Evolutionary conservation across 768 basidiomycete species (phyloP), one percentile per base, ranked within the genome.

Genomic region (Hericium coralloides): DNA sequence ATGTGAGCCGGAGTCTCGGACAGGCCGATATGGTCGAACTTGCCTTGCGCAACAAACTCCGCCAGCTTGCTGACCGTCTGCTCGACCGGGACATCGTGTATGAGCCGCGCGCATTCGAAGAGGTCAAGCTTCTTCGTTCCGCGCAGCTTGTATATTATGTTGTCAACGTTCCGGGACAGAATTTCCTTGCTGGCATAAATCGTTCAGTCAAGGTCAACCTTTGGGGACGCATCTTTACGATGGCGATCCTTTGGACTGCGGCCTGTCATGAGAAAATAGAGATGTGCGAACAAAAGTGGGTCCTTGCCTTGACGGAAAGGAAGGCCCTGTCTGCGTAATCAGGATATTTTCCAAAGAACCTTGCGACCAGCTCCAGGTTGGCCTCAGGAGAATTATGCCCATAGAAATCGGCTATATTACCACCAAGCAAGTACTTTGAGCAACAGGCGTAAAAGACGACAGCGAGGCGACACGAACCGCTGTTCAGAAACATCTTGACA

Each of bases 361-460:
- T 67, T 1, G 72, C 64, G 47, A 84, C 66, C 9, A 83, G 70
- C 60, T 76, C 66, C 17, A 83, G 66, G 64, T 82, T 82, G 10
- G 74, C 74, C 2, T 74, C 70, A 20, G 71, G 61, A 6, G 66
- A 47, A 31, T 76, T 69, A 45, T 69, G 64, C 0, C 77, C 81
- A 58, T 87, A 87, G 67, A 87, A 87, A 56, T 81, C 78, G 25
- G 75, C 83, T 49, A 23, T 39, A n/a, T n/a, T n/a, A n/a, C n/a
- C n/a, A n/a, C n/a, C n/a, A 4, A 5, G 26, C 12, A 2, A 37
- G n/a, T n/a, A n/a, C n/a, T 20, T 18, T n/a, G 26, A 38, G 48
- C 48, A n/a, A 10, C 56, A 31, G 31, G 31, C 7, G 6, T 9
- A 31, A n/a, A 31, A 31, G 31, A 22, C n/a, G 52, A n/a, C 14